These are phyloP conservation scores for Neurospora hispaniola DNA, from an alignment of 495 filamentous ascomycete species.

Conservation along the genomic window DNA sequence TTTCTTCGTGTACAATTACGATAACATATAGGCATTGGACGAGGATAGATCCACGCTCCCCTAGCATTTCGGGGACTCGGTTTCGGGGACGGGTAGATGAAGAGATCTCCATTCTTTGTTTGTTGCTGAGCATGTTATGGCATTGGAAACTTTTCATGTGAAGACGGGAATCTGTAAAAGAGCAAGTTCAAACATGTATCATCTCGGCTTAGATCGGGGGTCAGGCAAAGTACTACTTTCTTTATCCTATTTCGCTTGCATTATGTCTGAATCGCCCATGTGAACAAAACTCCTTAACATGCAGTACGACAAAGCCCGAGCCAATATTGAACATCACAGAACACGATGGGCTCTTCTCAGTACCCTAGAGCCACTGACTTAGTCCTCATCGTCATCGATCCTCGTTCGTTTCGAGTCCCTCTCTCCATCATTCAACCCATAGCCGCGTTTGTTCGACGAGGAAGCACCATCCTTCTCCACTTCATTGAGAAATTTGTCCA, in stretches of 20 bases:
- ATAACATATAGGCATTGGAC: background rate
- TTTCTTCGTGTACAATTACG: background rate
- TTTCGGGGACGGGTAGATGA: background rate
- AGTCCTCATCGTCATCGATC: slow-evolving; percentile 61
- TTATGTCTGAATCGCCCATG: background rate
- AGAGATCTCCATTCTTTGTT: background rate
- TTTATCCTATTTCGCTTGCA: background rate
- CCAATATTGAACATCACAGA: background rate
- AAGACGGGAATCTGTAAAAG: background rate
- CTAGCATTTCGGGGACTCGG: background rate
- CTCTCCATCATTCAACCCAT: slow-evolving; percentile 71
- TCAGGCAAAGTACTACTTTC: background rate
- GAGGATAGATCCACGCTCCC: background rate
- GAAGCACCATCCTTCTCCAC: slow-evolving; percentile 43
- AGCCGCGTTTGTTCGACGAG: slow-evolving; percentile 59
- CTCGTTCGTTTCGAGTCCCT: slow-evolving; percentile 65
- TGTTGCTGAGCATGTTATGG: background rate
- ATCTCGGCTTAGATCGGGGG: background rate
- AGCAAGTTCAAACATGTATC: background rate
- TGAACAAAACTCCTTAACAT: background rate
- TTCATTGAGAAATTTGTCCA: slow-evolving; percentile 84
- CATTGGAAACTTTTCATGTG: background rate
- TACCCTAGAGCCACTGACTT: background rate
- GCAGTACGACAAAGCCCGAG: background rate
- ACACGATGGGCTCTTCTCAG: background rate